Base-by-base conservation (phyloP, 148 eudicot genomes). In the Vaccinium corymbosum region DNA sequence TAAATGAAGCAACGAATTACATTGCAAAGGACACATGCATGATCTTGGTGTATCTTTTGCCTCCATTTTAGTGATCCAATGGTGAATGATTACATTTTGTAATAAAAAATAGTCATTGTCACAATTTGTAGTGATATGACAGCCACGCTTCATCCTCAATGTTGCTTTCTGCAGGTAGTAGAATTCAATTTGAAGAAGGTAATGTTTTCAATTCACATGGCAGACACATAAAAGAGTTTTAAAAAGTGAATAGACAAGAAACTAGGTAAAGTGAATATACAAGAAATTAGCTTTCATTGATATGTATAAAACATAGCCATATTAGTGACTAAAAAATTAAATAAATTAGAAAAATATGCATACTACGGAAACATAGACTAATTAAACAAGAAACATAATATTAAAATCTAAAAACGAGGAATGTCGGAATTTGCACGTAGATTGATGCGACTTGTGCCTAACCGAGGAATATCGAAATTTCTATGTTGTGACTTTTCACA, bases 101-200 rank as follows among this genome's bases (percentile, higher is more conserved):
- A 42, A 42, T 38, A 38, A 38, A 38, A 38, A 38, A 38, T 0
- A 42, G 46, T 42, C 29, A 22, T 22, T 27, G 9, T 64, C 12
- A 12, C 42, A 68, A 0, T 68, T 68, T 13, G 17, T 27, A 68
- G 29, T 68, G 73, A 10, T 68, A 12, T 38, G 17, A 68, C 27
- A 75, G 6, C 12, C 52, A 42, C 20, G 25, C 5, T 20, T 20
- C 48, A 75, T 13, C 51, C 27, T 46, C 46, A 8, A 75, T 20
- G 52, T 75, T 75, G 53, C 78, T 75, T 75, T 75, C 78, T 74
- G 10, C 9, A 12, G 78, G 51, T 75, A 10, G 78, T 75, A 42
- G 78, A 75, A 75, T 50, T 14, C 80, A 77, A 77, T 77, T 50
- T 77, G 59, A 13, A 77, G 53, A 11, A 9, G 56, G 56, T 49